A percentile compares a stretch with the other conserved stretches of the same genome.
Evolutionary conservation across 225 moss, liverwort and hornwort genomes (phyloP).

Genomic region (Sphagnum tenellum): DNA sequence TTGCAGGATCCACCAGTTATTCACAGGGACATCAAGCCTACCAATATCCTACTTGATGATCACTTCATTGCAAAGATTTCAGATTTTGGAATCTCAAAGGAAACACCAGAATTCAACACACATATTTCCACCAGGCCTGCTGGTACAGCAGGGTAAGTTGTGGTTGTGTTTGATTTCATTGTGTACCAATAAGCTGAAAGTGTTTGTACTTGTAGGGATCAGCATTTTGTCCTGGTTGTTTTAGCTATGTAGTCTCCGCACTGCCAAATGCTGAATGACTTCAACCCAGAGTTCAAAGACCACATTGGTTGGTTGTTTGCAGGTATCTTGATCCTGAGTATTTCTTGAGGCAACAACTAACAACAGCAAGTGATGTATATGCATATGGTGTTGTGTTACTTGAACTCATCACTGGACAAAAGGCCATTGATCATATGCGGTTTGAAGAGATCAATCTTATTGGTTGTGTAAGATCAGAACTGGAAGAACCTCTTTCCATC

Average conservation of each 20-base stretch:
- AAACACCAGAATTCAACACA: background rate
- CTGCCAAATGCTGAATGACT: background rate
- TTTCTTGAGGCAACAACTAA: constrained; percentile 3
- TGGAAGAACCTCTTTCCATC: no score
- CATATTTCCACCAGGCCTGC: constrained; percentile 7
- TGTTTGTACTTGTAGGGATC: no score
- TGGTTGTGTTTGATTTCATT: no score
- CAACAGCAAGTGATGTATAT: no score
- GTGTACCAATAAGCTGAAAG: no score
- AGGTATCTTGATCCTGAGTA: constrained; percentile 10
- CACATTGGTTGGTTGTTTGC: background rate
- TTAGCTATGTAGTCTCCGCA: no score
- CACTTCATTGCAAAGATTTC: constrained; percentile 33
- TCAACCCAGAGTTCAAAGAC: background rate
- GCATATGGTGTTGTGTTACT: no score
- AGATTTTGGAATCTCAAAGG: constrained; percentile 43
- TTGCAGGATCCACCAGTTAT: constrained; percentile 38
- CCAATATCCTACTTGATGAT: constrained; percentile 36
- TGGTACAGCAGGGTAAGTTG: constrained; percentile 8
- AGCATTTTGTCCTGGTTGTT: no score
- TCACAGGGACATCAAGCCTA: constrained; percentile 44
- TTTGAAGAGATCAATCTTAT: no score
- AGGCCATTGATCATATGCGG: no score
- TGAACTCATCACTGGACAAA: no score
- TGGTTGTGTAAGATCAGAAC: no score